Evolutionary conservation across 257 asterid genomes (phyloP).

Genomic region (Fraxinus excelsior): DNA sequence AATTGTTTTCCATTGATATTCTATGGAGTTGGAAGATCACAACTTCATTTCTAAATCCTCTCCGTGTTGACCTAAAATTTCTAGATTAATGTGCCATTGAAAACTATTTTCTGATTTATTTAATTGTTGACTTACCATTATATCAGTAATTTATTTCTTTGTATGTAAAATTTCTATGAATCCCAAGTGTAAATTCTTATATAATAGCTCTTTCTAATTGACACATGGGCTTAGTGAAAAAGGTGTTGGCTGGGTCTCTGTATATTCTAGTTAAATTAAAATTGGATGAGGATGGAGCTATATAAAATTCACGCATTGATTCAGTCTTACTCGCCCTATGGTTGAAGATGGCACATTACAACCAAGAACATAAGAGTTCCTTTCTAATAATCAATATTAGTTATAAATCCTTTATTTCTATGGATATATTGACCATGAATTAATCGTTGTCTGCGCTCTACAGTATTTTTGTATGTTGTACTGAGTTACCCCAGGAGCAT

Average conservation of each 20-base stretch:
- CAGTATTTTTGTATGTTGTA: neutral
- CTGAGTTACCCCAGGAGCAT: neutral
- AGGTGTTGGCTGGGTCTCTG: neutral
- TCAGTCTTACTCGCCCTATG: neutral
- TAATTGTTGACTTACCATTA: neutral
- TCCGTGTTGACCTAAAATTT: neutral
- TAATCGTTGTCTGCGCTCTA: neutral
- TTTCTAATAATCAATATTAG: neutral
- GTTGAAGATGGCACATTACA: neutral
- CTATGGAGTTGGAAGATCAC: slow-evolving; percentile 18
- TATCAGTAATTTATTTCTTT: neutral
- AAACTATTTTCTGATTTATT: neutral
- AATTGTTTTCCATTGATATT: slow-evolving; percentile 1
- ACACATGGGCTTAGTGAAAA: neutral
- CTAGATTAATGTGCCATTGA: neutral
- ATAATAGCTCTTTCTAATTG: neutral
- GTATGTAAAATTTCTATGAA: neutral
- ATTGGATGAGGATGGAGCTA: neutral
- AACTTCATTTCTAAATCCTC: slow-evolving; percentile 22
- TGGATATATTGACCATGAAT: neutral
- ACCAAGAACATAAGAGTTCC: neutral
- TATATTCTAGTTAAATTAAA: neutral
- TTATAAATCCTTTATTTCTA: neutral
- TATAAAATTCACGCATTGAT: neutral
- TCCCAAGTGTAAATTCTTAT: neutral